These are phyloP conservation scores for Durio zibethinus DNA, from an alignment of 345 rosid genomes.

Conservation along the genomic window DNA sequence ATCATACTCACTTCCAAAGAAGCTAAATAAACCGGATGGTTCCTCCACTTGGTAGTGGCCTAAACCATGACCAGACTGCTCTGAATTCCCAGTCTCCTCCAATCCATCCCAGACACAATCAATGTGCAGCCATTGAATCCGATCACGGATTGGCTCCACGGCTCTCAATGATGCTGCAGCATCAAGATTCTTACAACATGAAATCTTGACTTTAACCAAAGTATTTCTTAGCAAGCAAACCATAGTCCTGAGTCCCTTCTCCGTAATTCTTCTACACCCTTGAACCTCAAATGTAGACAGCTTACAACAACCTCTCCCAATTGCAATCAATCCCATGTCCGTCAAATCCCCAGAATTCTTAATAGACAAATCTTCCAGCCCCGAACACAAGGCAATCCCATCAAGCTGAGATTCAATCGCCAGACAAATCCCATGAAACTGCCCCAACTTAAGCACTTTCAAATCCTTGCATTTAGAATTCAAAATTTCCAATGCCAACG, in stretches of 20 bases:
- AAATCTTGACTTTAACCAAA: conserved; percentile 62
- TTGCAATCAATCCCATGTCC: conserved; percentile 74
- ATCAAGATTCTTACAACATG: conserved; percentile 60
- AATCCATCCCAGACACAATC: conserved; percentile 77
- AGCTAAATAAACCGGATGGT: conserved; percentile 23
- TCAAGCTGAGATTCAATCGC: conserved; percentile 64
- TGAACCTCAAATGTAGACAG: conserved; percentile 67
- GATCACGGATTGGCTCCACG: conserved; percentile 56
- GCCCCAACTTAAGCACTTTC: conserved; percentile 58
- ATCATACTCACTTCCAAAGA: conserved; percentile 19
- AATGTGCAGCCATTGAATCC: conserved; percentile 64
- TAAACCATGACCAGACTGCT: conserved; percentile 6
- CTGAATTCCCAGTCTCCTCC: conserved; percentile 25
- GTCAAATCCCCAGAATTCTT: conserved; percentile 63
- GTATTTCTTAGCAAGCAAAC: conserved; percentile 46
- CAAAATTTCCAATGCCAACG: conserved; percentile 53
- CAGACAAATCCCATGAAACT: conserved; percentile 66
- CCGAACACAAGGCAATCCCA: conserved; percentile 70
- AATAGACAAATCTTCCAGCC: conserved; percentile 55
- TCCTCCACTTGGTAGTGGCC: background rate
- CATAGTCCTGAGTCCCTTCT: conserved; percentile 63
- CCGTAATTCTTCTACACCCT: conserved; percentile 77
- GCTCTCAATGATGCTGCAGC: conserved; percentile 55
- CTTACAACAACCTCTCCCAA: conserved; percentile 73
- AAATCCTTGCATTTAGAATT: conserved; percentile 52